Base-by-base conservation (phyloP, 805 yeast species). In the Yamadazyma tumulicola region DNA sequence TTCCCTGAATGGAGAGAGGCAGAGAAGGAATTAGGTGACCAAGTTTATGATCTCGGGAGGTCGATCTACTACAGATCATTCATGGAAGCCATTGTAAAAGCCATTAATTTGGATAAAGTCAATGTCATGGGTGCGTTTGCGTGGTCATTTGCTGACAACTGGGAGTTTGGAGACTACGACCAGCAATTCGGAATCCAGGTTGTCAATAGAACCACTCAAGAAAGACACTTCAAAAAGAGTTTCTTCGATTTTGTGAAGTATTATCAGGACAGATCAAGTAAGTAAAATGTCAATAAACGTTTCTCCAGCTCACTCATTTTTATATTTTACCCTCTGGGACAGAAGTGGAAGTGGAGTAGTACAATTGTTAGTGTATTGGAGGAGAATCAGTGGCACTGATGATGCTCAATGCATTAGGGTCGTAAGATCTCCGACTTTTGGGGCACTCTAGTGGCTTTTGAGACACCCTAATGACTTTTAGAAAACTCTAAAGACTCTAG, bases 91-190 rank as follows among this genome's bases (percentile, higher is more conserved):
- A 44, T 53, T 16, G 40, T 61, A 20, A 46, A 54, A 20, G 51
- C 52, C 19, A 40, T 41, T 23, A 30, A 53, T 20, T 42, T 44
- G 15, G 62, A 57, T 37, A 42, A 44, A 3, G 57, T 59, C 18
- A 41, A 52, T 6, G 46, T 61, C 18, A 42, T 45, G 14, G 63
- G 64, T 9, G 55, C 57, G 10, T 46, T 56, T 29, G 57, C 58
- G 3, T 59, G 66, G 67, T 47, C 59, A 12, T 46, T 52, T 34
- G 48, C 52, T 20, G 67, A 61, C 39, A 54, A 59, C 38, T 49
- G 57, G 49, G 65, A 61, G 38, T 59, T 61, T 50, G 54, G 60
- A 21, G 56, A 42, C 35, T 47, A 43, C 25, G 22, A 11, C 1
- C 48, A 43, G 35, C 52, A 49, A 25, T 52, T 42, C 34, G 57